phyloP scores from a whole-genome alignment of 192 early-diverging fungal genomes.

The Funneliformis geosporum region DNA sequence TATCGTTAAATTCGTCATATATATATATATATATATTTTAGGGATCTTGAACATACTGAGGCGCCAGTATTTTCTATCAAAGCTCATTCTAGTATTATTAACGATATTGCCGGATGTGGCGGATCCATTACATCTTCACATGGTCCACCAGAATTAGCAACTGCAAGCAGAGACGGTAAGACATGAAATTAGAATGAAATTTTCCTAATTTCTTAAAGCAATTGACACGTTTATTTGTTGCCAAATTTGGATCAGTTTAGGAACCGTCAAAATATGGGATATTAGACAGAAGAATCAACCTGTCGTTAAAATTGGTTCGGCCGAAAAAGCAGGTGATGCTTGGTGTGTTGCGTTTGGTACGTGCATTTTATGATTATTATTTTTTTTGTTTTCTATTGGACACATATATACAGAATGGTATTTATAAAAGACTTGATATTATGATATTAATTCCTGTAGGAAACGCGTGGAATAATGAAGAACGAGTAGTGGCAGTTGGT shows the following conservation, averaged over 20 bases:
- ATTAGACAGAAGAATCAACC: background rate
- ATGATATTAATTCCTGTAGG: background rate
- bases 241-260: background rate
- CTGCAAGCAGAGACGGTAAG: background rate
- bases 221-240: background rate
- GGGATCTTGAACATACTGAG: background rate
- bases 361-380: background rate
- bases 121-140: background rate
- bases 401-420: background rate
- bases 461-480: background rate
- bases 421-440: background rate
- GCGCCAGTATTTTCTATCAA: background rate
- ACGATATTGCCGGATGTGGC: background rate
- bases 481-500: background rate
- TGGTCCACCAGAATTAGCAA: background rate
- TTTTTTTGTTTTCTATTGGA: no score
- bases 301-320: background rate
- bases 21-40: background rate
- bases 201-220: background rate
- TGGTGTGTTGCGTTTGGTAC: background rate
- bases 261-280: background rate
- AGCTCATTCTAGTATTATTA: background rate
- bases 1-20: background rate
- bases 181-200: background rate
- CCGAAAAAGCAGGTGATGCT: background rate